phyloP scores from a whole-genome alignment of 108 stramenopile species.

The Mediolabrus comicus region DNA sequence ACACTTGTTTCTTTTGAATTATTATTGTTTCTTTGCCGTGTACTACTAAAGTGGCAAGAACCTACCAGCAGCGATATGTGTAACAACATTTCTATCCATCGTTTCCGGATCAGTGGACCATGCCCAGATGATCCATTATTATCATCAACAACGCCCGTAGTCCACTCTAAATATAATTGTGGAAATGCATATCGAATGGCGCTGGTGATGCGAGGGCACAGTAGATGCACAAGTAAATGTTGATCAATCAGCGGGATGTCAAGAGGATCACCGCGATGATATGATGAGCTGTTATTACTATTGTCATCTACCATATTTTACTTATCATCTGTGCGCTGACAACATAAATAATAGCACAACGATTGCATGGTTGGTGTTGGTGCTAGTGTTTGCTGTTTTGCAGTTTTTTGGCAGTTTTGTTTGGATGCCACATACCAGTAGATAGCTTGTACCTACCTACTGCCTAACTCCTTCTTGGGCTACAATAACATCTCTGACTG shows the following conservation, averaged over 20 bases:
- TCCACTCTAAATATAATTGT: constrained; percentile 40
- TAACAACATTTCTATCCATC: constrained; percentile 25
- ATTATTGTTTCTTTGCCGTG: not conserved
- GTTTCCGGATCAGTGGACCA: constrained; percentile 14
- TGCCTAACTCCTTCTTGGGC: no score
- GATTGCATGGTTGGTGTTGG: no score
- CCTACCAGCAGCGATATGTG: constrained; percentile 32
- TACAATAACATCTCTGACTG: no score
- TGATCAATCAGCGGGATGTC: constrained; percentile 48
- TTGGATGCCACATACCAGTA: no score
- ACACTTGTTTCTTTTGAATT: not conserved
- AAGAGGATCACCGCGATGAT: constrained; percentile 41
- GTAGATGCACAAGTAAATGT: constrained; percentile 27
- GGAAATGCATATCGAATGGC: constrained; percentile 35
- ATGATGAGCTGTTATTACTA: not conserved
- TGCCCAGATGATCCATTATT: not conserved
- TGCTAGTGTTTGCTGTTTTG: no score
- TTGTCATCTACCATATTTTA: not conserved
- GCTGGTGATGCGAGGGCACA: constrained; percentile 35
- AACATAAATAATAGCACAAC: no score
- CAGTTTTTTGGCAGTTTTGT: no score
- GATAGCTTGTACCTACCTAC: no score
- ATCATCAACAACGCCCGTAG: not conserved
- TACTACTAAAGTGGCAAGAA: constrained; percentile 15
- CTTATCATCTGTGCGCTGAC: no score